Conservation (phyloP, 441 rosid species). For the Syzygium syzygioides region DNA sequence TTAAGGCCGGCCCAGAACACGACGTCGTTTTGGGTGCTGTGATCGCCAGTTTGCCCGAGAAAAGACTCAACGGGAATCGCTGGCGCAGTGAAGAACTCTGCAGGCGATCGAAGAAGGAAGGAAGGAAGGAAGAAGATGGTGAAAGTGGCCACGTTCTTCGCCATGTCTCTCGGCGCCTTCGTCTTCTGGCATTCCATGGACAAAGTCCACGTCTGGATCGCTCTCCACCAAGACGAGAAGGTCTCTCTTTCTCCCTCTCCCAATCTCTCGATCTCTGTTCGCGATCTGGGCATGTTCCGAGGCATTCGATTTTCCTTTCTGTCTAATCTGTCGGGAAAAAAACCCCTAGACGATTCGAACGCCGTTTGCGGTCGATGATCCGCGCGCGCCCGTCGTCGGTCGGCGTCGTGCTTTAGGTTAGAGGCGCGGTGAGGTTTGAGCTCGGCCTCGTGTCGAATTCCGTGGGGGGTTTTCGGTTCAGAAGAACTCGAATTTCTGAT, state of each 20-base stretch:
- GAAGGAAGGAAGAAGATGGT: constrained; percentile 28
- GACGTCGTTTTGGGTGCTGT: neutral
- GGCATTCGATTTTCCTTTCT: neutral
- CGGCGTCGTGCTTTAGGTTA: neutral
- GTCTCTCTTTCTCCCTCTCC: neutral
- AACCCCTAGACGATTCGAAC: neutral
- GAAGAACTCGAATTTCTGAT: neutral
- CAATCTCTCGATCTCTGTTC: neutral
- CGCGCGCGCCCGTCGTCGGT: neutral
- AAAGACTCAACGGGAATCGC: neutral
- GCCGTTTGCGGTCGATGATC: neutral
- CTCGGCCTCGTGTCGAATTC: neutral
- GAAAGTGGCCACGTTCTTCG: constrained; percentile 42
- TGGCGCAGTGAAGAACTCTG: neutral
- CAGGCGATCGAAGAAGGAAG: neutral
- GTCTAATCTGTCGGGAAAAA: neutral
- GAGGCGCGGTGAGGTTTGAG: neutral
- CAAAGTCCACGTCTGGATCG: constrained; percentile 66
- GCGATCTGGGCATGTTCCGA: neutral
- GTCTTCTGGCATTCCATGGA: constrained; percentile 63
- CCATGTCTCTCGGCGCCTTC: constrained; percentile 57
- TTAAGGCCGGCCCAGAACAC: neutral
- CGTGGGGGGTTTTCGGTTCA: neutral
- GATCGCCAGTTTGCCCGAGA: neutral
- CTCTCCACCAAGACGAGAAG: constrained; percentile 75